phyloP scores from a whole-genome alignment of 164 flowering plant species.

The Stephania cephalantha region DNA sequence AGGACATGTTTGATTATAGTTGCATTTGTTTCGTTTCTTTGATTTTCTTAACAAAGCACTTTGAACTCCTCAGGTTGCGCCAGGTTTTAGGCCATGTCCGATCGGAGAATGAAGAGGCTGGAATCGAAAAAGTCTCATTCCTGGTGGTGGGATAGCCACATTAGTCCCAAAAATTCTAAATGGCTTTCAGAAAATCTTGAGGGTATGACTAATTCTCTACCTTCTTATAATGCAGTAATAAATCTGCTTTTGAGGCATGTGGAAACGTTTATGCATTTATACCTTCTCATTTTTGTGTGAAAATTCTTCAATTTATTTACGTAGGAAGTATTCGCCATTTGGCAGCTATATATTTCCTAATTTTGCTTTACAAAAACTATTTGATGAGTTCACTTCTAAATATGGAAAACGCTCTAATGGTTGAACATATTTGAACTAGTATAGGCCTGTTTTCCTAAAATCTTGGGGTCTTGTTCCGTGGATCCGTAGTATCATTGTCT shows the following conservation, averaged over 20 bases:
- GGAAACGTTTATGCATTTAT: not conserved
- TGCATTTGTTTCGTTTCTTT: not conserved
- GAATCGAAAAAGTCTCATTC: constrained; percentile 61
- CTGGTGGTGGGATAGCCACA: constrained; percentile 93
- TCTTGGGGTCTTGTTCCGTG: not conserved
- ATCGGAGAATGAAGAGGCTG: constrained; percentile 33
- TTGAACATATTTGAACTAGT: not conserved
- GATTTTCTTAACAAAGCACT: not conserved
- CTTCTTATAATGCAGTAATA: not conserved
- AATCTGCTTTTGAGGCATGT: not conserved
- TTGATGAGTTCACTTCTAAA: not conserved
- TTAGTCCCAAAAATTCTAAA: constrained; percentile 65
- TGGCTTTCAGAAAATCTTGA: constrained; percentile 88
- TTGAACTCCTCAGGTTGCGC: not conserved
- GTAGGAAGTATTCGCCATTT: not conserved
- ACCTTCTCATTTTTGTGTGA: not conserved
- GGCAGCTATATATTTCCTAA: not conserved
- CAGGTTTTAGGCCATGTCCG: not conserved
- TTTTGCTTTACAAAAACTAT: not conserved
- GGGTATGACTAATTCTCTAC: constrained; percentile 29
- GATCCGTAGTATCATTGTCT: not conserved
- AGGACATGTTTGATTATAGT: not conserved
- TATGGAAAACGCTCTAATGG: not conserved
- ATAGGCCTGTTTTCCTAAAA: not conserved
- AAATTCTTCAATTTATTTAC: not conserved